These are phyloP conservation scores for Saccharomycopsis amapae DNA, from an alignment of 805 yeast species.

Conservation along the genomic window DNA sequence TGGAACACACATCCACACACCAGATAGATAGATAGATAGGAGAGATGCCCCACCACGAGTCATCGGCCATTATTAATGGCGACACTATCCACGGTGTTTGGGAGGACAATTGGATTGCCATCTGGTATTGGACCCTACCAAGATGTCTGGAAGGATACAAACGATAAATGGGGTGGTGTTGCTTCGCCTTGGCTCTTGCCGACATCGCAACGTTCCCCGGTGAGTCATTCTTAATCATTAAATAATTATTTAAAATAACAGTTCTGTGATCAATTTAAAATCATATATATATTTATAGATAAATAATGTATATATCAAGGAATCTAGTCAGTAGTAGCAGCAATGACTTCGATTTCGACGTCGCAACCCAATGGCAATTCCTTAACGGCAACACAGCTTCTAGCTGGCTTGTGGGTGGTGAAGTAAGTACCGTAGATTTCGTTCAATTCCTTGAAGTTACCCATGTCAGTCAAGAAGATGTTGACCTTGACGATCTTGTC, in stretches of 20 bases:
- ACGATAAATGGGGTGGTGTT: too few relatives aligned
- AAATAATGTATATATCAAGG: too few relatives aligned
- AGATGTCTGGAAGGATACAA: too few relatives aligned
- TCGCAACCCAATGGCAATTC: slow-evolving; percentile 82
- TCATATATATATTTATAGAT: neutral
- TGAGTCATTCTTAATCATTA: neutral
- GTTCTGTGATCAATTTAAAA: neutral
- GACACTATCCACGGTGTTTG: too few relatives aligned
- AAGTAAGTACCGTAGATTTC: slow-evolving; percentile 75
- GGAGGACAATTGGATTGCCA: too few relatives aligned
- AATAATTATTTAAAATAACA: neutral
- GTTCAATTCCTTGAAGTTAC: slow-evolving; percentile 78
- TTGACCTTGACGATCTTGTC: slow-evolving; percentile 81
- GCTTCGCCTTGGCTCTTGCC: too few relatives aligned
- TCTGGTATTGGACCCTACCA: too few relatives aligned
- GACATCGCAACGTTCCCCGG: too few relatives aligned
- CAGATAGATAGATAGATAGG: too few relatives aligned
- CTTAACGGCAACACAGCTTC: slow-evolving; percentile 95
- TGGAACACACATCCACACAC: too few relatives aligned
- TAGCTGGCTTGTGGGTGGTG: slow-evolving; percentile 80
- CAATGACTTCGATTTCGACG: slow-evolving; percentile 89
- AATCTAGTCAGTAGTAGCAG: slow-evolving; percentile 36
- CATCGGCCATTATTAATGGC: too few relatives aligned
- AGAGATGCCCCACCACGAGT: too few relatives aligned
- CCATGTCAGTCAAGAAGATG: slow-evolving; percentile 87